These are phyloP conservation scores for Hemileccinum rubropunctum DNA, from an alignment of 768 basidiomycete genomes.

Conservation along the genomic window DNA sequence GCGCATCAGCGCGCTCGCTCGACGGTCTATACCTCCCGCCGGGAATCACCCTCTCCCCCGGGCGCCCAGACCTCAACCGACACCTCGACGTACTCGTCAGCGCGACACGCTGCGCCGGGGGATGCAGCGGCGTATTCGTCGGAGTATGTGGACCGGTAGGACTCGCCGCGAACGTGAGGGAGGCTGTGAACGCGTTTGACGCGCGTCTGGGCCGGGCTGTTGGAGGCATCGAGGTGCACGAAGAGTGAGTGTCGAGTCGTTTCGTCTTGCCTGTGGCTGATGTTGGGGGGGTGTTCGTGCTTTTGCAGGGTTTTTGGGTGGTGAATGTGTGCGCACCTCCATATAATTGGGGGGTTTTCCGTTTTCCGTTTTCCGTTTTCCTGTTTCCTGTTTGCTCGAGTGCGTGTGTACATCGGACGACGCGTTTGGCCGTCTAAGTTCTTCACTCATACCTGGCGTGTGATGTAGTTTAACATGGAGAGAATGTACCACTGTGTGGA, in stretches of 20 bases:
- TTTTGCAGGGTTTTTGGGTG: neutral
- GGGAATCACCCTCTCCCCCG: constrained; percentile 44
- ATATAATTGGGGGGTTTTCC: no score
- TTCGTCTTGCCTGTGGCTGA: no score
- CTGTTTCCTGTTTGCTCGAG: no score
- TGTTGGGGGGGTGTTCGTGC: no score
- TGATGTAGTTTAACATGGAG: no score
- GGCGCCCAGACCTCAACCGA: constrained; percentile 50
- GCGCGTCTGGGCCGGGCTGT: constrained; percentile 24
- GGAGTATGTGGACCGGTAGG: constrained; percentile 41
- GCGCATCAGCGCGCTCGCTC: constrained; percentile 29
- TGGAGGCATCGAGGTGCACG: constrained; percentile 39
- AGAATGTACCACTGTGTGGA: no score
- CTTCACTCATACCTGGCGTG: no score
- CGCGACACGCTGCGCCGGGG: constrained; percentile 37
- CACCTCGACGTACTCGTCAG: constrained; percentile 45
- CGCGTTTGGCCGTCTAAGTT: no score
- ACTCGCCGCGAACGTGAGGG: constrained; percentile 32
- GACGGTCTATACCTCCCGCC: constrained; percentile 34
- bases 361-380: no score
- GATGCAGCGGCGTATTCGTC: constrained; percentile 37
- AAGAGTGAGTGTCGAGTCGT: constrained; percentile 30
- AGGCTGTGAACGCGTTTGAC: constrained; percentile 34
- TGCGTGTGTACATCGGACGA: no score
- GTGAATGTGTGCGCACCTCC: neutral